These are phyloP conservation scores for Erysimum cheiri DNA, from an alignment of 441 rosid genomes.

Conservation along the genomic window DNA sequence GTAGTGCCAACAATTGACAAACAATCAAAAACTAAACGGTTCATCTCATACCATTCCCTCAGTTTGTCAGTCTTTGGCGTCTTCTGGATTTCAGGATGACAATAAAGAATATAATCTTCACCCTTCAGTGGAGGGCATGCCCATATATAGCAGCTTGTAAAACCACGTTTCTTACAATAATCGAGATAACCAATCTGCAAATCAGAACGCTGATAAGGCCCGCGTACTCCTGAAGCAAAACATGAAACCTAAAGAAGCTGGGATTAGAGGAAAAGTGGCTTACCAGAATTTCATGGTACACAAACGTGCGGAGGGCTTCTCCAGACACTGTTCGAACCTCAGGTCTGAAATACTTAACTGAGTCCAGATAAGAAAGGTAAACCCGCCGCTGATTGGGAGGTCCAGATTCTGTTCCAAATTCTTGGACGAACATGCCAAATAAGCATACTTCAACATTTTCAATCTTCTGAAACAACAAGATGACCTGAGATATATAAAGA, in stretches of 20 bases:
- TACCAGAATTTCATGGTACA: constrained; percentile 97
- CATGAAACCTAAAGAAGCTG: constrained; percentile 12
- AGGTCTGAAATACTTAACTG: constrained; percentile 94
- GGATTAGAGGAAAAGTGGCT: constrained; percentile 28
- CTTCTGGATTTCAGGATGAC: constrained; percentile 99
- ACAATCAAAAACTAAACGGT: neutral
- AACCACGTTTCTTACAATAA: constrained; percentile 92
- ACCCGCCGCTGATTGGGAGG: constrained; percentile 86
- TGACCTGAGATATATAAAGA: constrained; percentile 56
- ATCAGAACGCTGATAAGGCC: neutral
- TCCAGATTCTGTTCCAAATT: constrained; percentile 83
- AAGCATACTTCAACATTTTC: constrained; percentile 97
- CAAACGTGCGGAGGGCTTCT: constrained; percentile 96
- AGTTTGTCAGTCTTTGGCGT: constrained; percentile 94
- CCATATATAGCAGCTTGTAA: constrained; percentile 98
- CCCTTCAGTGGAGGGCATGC: constrained; percentile 98
- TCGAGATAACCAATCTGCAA: constrained; percentile 95
- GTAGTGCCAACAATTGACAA: constrained; percentile 6
- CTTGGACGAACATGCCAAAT: constrained; percentile 97
- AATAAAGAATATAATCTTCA: constrained; percentile 92
- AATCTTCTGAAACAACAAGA: constrained; percentile 93
- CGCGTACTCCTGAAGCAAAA: neutral
- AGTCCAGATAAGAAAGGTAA: constrained; percentile 90
- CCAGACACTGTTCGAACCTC: constrained; percentile 85
- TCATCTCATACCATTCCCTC: constrained; percentile 77